Evolutionary conservation across 192 early-diverging fungal species (phyloP).

Genomic region (Coemansia sp.): DNA sequence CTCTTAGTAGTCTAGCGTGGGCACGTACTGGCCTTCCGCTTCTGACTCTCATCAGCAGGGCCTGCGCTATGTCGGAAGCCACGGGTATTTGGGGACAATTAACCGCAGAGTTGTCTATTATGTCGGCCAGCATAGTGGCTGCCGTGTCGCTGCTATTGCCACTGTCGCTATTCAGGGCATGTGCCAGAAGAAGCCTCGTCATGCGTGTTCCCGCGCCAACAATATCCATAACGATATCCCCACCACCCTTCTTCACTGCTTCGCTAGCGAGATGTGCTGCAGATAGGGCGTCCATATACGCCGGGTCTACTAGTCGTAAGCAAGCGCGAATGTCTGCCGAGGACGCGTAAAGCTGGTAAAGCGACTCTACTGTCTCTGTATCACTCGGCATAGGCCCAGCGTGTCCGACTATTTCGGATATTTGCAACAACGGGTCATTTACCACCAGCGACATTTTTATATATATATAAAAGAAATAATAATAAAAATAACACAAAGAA

Average conservation of each 20-base stretch:
- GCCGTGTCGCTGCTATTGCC: slow-evolving; percentile 9
- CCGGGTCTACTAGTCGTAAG: slow-evolving; percentile 34
- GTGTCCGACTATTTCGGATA: not conserved
- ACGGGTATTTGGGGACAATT: not conserved
- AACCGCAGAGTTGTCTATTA: slow-evolving; percentile 14
- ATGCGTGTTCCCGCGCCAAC: slow-evolving; percentile 17
- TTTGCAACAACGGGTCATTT: slow-evolving; percentile 21
- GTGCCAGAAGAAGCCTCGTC: slow-evolving; percentile 4
- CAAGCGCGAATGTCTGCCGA: slow-evolving; percentile 32
- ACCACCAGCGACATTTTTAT: not conserved
- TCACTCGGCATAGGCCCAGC: not conserved
- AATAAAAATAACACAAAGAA: not conserved
- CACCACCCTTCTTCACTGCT: not conserved
- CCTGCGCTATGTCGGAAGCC: not conserved
- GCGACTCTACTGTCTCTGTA: not conserved
- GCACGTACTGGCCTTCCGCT: not conserved
- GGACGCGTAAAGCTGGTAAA: slow-evolving; percentile 1
- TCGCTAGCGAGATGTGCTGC: not conserved
- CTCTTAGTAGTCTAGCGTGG: slow-evolving; percentile 10
- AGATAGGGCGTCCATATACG: slow-evolving; percentile 28
- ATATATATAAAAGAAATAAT: too few relatives aligned
- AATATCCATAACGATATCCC: not conserved
- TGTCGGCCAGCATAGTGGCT: slow-evolving; percentile 21
- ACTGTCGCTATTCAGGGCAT: not conserved
- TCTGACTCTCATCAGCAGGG: slow-evolving; percentile 12